Evolutionary conservation across 2,329 filamentous ascomycete genomes (phyloP), one percentile per base, ranked within the genome.

Genomic region (Xylariales sp.): DNA sequence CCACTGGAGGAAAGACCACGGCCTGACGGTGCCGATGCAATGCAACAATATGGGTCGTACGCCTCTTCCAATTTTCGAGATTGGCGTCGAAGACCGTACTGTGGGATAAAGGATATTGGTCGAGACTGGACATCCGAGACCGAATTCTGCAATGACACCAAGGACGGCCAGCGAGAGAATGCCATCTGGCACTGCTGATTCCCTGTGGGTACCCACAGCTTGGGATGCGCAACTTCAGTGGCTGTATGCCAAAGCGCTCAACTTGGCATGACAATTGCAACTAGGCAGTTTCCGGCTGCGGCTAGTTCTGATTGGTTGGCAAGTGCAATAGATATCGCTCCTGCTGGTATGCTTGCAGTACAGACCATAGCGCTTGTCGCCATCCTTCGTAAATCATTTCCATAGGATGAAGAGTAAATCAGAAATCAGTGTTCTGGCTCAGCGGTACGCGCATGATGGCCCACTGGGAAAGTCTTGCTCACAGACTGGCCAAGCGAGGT

Each of bases 101-200:
- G 28, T n/a, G n/a, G n/a, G 11, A 16, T 18, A n/a, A 20, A 15
- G 18, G n/a, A n/a, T 34, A 20, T 20, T 22, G n/a, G 19, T 33
- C 19, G 20, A 22, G 31, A 34, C 25, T 32, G 29, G 20, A 27
- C 36, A 25, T 36, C 15, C 16, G 31, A 29, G n/a, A 5, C 22
- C 14, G 34, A 25, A 16, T 25, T 36, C 27, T 41, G 38, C 37
- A 44, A 28, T 20, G 34, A 16, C n/a, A n/a, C n/a, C n/a, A n/a
- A n/a, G n/a, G n/a, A n/a, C n/a, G 53, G 63, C 68, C 69, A 71
- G 63, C 62, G 61, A 66, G 53, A 58, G 57, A 48, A 51, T 63
- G 68, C 67, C 69, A 73, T 66, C 67, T 73, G 67, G 67, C 69
- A 63, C 46, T 55, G 56, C 57, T 55, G 51, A 55, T 55, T 55